phyloP scores from a whole-genome alignment of 768 basidiomycete species.

The Coprinopsis marcescibilis region DNA sequence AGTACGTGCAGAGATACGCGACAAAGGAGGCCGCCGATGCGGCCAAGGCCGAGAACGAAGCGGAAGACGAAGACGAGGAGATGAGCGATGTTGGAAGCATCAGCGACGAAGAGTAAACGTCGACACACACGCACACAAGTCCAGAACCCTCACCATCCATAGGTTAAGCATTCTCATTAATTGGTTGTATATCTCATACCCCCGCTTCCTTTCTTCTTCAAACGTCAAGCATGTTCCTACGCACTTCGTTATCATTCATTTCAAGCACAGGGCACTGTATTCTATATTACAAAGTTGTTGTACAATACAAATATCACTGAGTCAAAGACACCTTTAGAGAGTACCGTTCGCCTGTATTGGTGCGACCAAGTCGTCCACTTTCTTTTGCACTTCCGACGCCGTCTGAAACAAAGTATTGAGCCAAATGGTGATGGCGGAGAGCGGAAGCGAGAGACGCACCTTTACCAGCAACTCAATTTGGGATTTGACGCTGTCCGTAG shows the following conservation, averaged over 20 bases:
- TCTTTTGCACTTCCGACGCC: slow-evolving; percentile 69
- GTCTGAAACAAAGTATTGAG: slow-evolving; percentile 37
- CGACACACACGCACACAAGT: background rate
- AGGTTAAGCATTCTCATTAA: background rate
- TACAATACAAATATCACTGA: slow-evolving; percentile 17
- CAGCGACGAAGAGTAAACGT: slow-evolving; percentile 54
- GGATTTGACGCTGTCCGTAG: slow-evolving; percentile 71
- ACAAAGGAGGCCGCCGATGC: slow-evolving; percentile 87
- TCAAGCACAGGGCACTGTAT: background rate
- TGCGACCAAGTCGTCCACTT: slow-evolving; percentile 62
- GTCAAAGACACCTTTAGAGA: background rate
- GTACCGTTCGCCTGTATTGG: slow-evolving; percentile 26
- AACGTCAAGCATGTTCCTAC: no score
- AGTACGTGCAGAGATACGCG: slow-evolving; percentile 94
- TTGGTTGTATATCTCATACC: background rate
- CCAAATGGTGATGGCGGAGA: slow-evolving; percentile 5
- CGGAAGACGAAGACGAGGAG: slow-evolving; percentile 73
- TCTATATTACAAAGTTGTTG: slow-evolving; percentile 21
- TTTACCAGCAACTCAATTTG: slow-evolving; percentile 76
- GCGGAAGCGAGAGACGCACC: slow-evolving; percentile 31
- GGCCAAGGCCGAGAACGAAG: slow-evolving; percentile 55
- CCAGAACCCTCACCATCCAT: background rate
- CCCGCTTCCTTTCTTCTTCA: background rate
- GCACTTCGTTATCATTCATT: background rate
- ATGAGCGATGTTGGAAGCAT: slow-evolving; percentile 87